Base-by-base conservation (phyloP, 148 eudicot genomes). In the Silene latifolia region DNA sequence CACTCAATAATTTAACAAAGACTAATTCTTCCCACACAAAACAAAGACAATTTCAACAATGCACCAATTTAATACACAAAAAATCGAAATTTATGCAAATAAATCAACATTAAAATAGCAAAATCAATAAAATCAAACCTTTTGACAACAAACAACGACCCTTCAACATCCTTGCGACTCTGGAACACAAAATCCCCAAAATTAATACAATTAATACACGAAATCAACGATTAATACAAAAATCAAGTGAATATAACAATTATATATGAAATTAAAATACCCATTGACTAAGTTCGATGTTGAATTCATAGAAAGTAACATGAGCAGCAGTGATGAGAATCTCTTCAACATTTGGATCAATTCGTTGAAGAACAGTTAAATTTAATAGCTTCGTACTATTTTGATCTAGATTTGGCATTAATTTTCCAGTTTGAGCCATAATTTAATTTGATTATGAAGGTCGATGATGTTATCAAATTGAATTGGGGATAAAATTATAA, bases 151-250 rank as follows among this genome's bases (percentile, higher is more conserved):
- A 90, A 90, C 18, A 90, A 84, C 11, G 96, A 93, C 44, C 96
- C 98, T 78, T 90, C 95, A 20, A 92, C 97, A 74, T 92, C 95
- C 88, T 88, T 92, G 51, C 97, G 91, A 81, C 96, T 90, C 98
- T 89, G 80, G 82, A 84, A 17, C 10, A 51, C 62, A 18, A 56
- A 48, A 71, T 24, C 5, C 64, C 1, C 12, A 20, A 54, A 46
- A 46, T 15, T 39, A 21, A 54, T 25, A 63, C 58, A 72, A 47
- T 59, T 8, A 72, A 44, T 8, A 61, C 21, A 18, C 56, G 64
- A 53, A 73, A 32, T 1, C 21, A 17, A 72, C 48, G 12, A 0
- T 14, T 3, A 48, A 63, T 2, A 75, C 21, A 23, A n/a, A 10
- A 48, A 60, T 14, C 23, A 32, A 25, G 42, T 48, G 32, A 12